Percentiles rank a stretch among this genome's conserved stretches.
phyloP scores from a whole-genome alignment of 164 flowering plant species.

The Brasenia schreberi region DNA sequence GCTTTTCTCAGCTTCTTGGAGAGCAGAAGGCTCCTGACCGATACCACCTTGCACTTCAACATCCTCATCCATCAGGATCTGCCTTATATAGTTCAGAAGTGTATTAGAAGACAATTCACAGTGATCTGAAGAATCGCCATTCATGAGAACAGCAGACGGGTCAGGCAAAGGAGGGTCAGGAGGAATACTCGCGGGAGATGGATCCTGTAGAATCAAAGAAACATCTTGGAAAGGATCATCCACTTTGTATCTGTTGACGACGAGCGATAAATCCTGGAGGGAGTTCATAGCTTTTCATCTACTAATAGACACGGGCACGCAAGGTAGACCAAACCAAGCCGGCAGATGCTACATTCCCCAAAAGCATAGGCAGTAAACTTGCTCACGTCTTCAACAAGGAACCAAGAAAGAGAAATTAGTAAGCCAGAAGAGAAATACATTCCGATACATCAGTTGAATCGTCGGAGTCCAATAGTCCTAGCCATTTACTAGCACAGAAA shows the following conservation, averaged over 20 bases:
- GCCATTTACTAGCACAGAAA: too few species aligned
- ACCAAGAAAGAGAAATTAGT: too few species aligned
- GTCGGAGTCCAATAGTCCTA: too few species aligned
- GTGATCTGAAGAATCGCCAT: slow-evolving; percentile 45
- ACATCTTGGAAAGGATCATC: slow-evolving; percentile 13
- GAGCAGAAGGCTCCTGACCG: slow-evolving; percentile 73
- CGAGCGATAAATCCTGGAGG: slow-evolving; percentile 10
- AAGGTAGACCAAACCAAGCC: too few species aligned
- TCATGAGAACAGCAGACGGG: slow-evolving; percentile 9
- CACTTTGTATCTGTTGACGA: slow-evolving; percentile 12
- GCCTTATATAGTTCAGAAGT: slow-evolving; percentile 51
- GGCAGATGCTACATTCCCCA: too few species aligned
- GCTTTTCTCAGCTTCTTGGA: slow-evolving; percentile 69
- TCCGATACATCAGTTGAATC: too few species aligned
- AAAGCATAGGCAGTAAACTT: too few species aligned
- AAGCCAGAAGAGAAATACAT: too few species aligned
- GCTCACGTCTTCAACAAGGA: too few species aligned
- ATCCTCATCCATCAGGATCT: slow-evolving; percentile 92
- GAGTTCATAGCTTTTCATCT: slow-evolving; percentile 24
- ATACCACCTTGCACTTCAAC: slow-evolving; percentile 63
- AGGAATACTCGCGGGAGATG: neutral
- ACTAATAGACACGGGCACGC: too few species aligned
- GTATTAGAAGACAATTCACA: slow-evolving; percentile 60
- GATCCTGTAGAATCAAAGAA: slow-evolving; percentile 3
- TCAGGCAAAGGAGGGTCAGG: neutral